Conservation (phyloP, 768 basidiomycete species). For the Plicaturopsis crispa region DNA sequence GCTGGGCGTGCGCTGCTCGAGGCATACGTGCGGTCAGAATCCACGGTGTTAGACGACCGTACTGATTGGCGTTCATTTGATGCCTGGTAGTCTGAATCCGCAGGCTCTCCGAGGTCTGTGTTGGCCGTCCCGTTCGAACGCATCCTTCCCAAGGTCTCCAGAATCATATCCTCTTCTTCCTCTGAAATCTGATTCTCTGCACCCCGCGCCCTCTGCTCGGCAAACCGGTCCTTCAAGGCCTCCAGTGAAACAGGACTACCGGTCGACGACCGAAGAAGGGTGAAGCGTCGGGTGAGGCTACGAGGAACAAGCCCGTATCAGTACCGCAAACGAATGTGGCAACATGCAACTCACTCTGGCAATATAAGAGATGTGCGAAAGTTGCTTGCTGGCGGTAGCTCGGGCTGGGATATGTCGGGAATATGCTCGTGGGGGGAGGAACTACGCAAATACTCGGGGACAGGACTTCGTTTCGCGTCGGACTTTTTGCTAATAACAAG, state of each 20-base stretch:
- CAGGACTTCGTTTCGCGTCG: slow-evolving; percentile 49
- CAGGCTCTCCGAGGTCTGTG: slow-evolving; percentile 15
- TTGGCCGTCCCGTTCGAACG: slow-evolving; percentile 19
- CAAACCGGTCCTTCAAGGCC: slow-evolving; percentile 57
- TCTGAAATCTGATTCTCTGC: slow-evolving; percentile 63
- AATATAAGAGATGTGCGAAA: slow-evolving; percentile 85
- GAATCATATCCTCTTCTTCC: slow-evolving; percentile 79
- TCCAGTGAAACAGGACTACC: slow-evolving; percentile 63
- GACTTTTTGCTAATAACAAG: slow-evolving; percentile 60
- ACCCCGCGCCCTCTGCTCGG: slow-evolving; percentile 69
- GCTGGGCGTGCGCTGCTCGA: slow-evolving; percentile 26
- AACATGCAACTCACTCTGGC: slow-evolving; percentile 61
- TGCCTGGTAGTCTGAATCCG: slow-evolving; percentile 1
- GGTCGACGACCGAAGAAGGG: slow-evolving; percentile 61
- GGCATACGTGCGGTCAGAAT: slow-evolving; percentile 16
- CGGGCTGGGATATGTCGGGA: slow-evolving; percentile 32
- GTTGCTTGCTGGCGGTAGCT: slow-evolving; percentile 62
- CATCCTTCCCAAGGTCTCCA: slow-evolving; percentile 61
- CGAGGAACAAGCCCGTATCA: slow-evolving; percentile 14
- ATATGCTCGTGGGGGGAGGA: slow-evolving; percentile 19
- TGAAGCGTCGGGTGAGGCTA: slow-evolving; percentile 79
- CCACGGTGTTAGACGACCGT: slow-evolving; percentile 25
- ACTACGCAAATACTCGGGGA: slow-evolving; percentile 20
- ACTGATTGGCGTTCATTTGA: slow-evolving; percentile 16
- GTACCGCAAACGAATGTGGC: slow-evolving; percentile 6